phyloP scores from a whole-genome alignment of 2,329 filamentous ascomycete species.

The Fusarium mundagurra region DNA sequence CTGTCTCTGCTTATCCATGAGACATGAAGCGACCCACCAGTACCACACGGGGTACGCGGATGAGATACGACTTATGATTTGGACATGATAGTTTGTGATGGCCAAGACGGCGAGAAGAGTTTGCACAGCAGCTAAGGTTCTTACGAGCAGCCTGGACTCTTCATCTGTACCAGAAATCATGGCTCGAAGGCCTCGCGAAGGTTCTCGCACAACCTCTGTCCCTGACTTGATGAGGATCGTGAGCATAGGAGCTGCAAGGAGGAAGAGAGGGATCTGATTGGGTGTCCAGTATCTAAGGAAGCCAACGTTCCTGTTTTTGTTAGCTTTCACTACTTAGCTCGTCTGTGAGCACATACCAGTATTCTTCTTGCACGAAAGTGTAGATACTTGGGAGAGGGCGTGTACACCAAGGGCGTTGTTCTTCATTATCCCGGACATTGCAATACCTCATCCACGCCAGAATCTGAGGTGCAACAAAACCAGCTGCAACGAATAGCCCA shows the following conservation, averaged over 20 bases:
- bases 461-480: conserved; percentile 77
- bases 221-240: conserved; percentile 70
- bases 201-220: conserved; percentile 48
- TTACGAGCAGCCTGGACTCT: conserved; percentile 49
- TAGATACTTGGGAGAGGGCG: conserved; percentile 85
- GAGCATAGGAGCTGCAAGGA: conserved; percentile 83
- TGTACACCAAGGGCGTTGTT: conserved; percentile 77
- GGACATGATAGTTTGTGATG: conserved; percentile 86
- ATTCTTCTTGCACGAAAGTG: conserved; percentile 85
- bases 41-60: conserved; percentile 94
- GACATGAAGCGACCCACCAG: conserved; percentile 73
- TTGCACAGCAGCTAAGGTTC: conserved; percentile 76
- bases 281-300: conserved; percentile 91
- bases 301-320: conserved; percentile 77
- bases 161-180: conserved; percentile 5
- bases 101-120: conserved; percentile 76
- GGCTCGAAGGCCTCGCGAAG: conserved; percentile 16
- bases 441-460: conserved; percentile 81
- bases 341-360: conserved; percentile 74
- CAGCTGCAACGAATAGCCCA: conserved; percentile 73
- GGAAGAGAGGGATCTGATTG: conserved; percentile 86
- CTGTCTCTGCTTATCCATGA: conserved; percentile 49
- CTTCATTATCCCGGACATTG: conserved; percentile 31
- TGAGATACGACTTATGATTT: conserved; percentile 89
- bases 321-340: conserved; percentile 23